phyloP scores from a whole-genome alignment of 2,329 filamentous ascomycete genomes.

The Ascochyta pisi region DNA sequence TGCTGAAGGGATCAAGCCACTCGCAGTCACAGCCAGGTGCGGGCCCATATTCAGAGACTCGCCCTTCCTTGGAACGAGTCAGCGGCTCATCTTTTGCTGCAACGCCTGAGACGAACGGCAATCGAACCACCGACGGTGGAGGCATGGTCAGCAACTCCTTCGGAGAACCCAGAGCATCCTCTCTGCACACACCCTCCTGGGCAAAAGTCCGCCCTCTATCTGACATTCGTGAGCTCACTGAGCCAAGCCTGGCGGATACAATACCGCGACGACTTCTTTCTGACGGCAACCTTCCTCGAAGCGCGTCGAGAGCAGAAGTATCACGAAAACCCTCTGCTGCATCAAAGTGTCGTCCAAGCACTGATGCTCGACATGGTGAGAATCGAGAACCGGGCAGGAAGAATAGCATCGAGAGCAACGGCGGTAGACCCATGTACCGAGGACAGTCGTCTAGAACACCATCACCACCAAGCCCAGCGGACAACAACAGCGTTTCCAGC shows the following conservation, averaged over 20 bases:
- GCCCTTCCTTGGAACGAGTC: slow-evolving; percentile 27
- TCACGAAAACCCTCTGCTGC: slow-evolving; percentile 42
- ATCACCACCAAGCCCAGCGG: slow-evolving; percentile 42
- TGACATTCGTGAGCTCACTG: slow-evolving; percentile 59
- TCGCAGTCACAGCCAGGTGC: slow-evolving; percentile 34
- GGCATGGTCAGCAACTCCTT: slow-evolving; percentile 37
- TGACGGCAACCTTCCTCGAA: slow-evolving; percentile 27
- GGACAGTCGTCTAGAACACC: slow-evolving; percentile 38
- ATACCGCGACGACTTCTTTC: slow-evolving; percentile 38
- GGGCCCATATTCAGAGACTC: slow-evolving; percentile 21
- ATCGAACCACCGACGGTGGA: slow-evolving; percentile 21
- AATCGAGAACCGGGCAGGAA: slow-evolving; percentile 40
- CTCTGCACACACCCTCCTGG: slow-evolving; percentile 38
- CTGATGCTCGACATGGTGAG: slow-evolving; percentile 36
- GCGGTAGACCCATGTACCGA: slow-evolving; percentile 36
- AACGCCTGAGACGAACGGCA: slow-evolving; percentile 19
- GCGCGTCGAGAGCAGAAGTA: slow-evolving; percentile 37
- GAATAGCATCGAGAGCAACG: slow-evolving; percentile 35
- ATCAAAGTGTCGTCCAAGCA: slow-evolving; percentile 41
- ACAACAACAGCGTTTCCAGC: slow-evolving; percentile 50
- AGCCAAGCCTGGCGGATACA: slow-evolving; percentile 54
- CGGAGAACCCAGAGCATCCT: slow-evolving; percentile 34
- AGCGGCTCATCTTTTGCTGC: slow-evolving; percentile 20
- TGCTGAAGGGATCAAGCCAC: slow-evolving; percentile 46
- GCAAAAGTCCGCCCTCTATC: slow-evolving; percentile 54